These are phyloP conservation scores for Tuber indicum DNA, from an alignment of 495 filamentous ascomycete species.

Conservation along the genomic window DNA sequence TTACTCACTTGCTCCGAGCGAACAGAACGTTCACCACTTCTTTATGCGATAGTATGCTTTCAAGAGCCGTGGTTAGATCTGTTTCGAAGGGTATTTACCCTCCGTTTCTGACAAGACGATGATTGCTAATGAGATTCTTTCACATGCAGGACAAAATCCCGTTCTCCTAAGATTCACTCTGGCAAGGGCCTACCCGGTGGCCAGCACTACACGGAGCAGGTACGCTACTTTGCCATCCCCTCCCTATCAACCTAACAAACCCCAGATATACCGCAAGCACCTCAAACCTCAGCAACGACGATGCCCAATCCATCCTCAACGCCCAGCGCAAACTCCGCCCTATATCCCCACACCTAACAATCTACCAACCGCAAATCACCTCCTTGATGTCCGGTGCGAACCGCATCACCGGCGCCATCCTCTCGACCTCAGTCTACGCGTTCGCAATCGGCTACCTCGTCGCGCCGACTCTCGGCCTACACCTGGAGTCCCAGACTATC, in stretches of 20 bases:
- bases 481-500: slow-evolving; percentile 72
- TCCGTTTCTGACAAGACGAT: background rate
- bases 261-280: slow-evolving; percentile 25
- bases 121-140: background rate
- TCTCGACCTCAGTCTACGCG: slow-evolving; percentile 73
- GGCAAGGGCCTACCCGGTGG: background rate
- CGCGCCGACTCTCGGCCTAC: slow-evolving; percentile 72
- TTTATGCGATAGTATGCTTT: slow-evolving; percentile 22
- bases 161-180: slow-evolving; percentile 10
- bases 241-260: slow-evolving; percentile 6
- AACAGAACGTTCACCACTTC: background rate
- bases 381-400: slow-evolving; percentile 67
- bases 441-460: slow-evolving; percentile 79
- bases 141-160: slow-evolving; percentile 17
- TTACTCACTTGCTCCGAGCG: background rate
- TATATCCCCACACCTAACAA: slow-evolving; percentile 75
- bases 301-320: slow-evolving; percentile 66
- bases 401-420: slow-evolving; percentile 69
- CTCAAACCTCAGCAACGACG: slow-evolving; percentile 38
- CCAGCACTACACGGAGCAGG: slow-evolving; percentile 23
- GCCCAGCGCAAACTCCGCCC: slow-evolving; percentile 79
- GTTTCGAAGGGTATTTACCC: slow-evolving; percentile 29
- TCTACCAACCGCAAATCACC: slow-evolving; percentile 85
- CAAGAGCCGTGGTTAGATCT: slow-evolving; percentile 19
- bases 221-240: slow-evolving; percentile 5